Evolutionary conservation across 495 filamentous ascomycete species (phyloP).

Genomic region (Friedmanniomyces endolithicus): DNA sequence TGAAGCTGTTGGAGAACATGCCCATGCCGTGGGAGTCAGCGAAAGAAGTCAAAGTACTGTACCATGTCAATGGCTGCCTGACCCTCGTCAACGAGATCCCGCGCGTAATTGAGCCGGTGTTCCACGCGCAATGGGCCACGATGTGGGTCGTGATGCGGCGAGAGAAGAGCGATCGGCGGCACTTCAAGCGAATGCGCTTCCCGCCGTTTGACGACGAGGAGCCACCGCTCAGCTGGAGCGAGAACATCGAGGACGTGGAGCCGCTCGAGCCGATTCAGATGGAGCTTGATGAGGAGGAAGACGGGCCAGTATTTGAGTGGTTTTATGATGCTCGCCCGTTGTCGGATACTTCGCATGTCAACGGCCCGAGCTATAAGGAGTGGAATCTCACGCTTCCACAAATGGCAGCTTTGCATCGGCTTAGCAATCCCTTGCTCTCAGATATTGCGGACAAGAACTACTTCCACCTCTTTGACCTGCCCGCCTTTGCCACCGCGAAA

Average conservation of each 20-base stretch:
- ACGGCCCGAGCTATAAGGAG: slow-evolving; percentile 89
- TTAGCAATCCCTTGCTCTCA: slow-evolving; percentile 81
- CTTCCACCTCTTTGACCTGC: slow-evolving; percentile 93
- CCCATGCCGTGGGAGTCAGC: slow-evolving; percentile 99
- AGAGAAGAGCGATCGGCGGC: slow-evolving; percentile 88
- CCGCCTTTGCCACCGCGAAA: slow-evolving; percentile 93
- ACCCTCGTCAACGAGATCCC: slow-evolving; percentile 96
- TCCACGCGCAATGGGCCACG: slow-evolving; percentile 97
- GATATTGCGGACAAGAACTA: slow-evolving; percentile 95
- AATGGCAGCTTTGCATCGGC: slow-evolving; percentile 88
- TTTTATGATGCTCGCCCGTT: slow-evolving; percentile 94
- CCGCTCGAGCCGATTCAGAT: slow-evolving; percentile 97
- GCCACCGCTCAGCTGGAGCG: slow-evolving; percentile 91
- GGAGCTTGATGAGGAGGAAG: slow-evolving; percentile 95
- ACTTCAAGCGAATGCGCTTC: slow-evolving; percentile 99
- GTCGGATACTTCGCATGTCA: slow-evolving; percentile 83
- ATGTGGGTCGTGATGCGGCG: slow-evolving; percentile 99
- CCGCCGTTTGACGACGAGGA: slow-evolving; percentile 99
- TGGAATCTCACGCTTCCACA: slow-evolving; percentile 94
- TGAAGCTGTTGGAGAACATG: slow-evolving; percentile 99
- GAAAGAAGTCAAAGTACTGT: slow-evolving; percentile 91
- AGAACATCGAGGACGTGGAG: slow-evolving; percentile 98
- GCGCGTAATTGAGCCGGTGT: slow-evolving; percentile 94
- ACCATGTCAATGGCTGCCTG: slow-evolving; percentile 95
- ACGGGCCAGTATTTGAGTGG: slow-evolving; percentile 85